These are phyloP conservation scores for Saccharomyces paradoxus DNA, from an alignment of 805 yeast genomes.

Conservation along the genomic window DNA sequence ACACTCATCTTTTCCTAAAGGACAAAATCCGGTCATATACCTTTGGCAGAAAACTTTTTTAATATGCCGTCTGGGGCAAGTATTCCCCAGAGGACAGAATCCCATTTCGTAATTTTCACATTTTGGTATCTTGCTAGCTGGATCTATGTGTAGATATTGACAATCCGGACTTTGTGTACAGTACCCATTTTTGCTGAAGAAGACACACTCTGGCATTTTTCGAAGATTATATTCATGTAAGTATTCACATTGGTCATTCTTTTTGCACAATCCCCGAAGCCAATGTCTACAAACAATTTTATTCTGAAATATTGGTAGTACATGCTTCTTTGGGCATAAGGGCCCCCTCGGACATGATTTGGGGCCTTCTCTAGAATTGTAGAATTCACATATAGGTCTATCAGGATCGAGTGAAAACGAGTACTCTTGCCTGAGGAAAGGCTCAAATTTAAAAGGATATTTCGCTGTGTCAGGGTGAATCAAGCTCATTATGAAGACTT, in stretches of 20 bases:
- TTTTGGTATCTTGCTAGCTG: constrained; percentile 77
- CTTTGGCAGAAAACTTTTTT: constrained; percentile 68
- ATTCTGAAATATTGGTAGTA: constrained; percentile 53
- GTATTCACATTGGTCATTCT: constrained; percentile 93
- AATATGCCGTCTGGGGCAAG: constrained; percentile 73
- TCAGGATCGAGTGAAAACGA: constrained; percentile 81
- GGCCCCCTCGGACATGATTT: constrained; percentile 72
- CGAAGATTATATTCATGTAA: constrained; percentile 89
- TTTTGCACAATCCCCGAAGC: constrained; percentile 94
- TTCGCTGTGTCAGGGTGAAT: constrained; percentile 35
- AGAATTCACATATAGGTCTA: constrained; percentile 77
- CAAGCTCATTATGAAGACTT: constrained; percentile 25
- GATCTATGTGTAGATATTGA: constrained; percentile 84
- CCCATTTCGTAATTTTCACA: constrained; percentile 81
- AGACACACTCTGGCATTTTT: constrained; percentile 94
- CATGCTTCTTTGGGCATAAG: constrained; percentile 83
- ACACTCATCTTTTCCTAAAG: constrained; percentile 70
- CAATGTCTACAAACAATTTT: constrained; percentile 96
- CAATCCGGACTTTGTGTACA: constrained; percentile 95
- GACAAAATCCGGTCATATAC: constrained; percentile 87
- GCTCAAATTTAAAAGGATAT: constrained; percentile 63
- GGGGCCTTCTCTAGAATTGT: constrained; percentile 47
- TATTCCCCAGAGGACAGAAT: constrained; percentile 87
- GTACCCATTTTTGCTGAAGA: constrained; percentile 68
- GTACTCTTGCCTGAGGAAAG: constrained; percentile 70